Percentiles rank a stretch among this genome's conserved stretches.
Conservation (phyloP, 2,329 filamentous ascomycete genomes). For the Canariomyces notabilis region DNA sequence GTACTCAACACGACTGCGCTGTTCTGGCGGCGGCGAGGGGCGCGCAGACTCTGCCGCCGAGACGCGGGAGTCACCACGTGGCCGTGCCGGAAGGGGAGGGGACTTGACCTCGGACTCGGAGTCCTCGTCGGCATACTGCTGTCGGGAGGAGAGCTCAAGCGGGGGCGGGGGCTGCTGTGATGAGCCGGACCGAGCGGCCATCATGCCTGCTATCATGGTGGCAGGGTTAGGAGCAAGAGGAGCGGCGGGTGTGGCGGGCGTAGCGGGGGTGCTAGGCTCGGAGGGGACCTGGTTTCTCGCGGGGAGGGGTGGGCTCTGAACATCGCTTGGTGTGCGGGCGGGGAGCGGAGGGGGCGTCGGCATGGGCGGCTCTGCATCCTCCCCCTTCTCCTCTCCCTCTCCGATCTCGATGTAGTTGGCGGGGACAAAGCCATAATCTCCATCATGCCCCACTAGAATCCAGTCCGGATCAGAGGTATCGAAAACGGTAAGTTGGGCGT, state of each 20-base stretch:
- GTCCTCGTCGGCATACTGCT: constrained; percentile 60
- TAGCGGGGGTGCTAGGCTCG: constrained; percentile 31
- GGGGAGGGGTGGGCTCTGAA: constrained; percentile 37
- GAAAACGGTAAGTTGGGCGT: constrained; percentile 75
- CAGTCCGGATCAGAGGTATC: constrained; percentile 92
- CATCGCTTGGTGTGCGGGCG: constrained; percentile 34
- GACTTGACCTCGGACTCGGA: constrained; percentile 59
- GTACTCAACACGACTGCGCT: constrained; percentile 32
- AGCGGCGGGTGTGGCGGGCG: constrained; percentile 18
- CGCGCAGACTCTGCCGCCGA: constrained; percentile 25
- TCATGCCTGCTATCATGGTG: constrained; percentile 51
- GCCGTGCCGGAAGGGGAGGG: constrained; percentile 59
- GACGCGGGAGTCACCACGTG: constrained; percentile 48
- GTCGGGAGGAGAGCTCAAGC: constrained; percentile 41
- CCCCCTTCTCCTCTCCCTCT: constrained; percentile 37
- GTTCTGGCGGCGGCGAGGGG: constrained; percentile 27
- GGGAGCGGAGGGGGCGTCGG: constrained; percentile 41
- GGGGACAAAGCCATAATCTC: constrained; percentile 89
- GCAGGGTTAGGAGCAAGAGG: constrained; percentile 42
- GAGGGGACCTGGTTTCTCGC: constrained; percentile 29
- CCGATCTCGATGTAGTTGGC: constrained; percentile 88
- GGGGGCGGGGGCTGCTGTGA: constrained; percentile 47
- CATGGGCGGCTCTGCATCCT: constrained; percentile 34
- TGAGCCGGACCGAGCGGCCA: constrained; percentile 43
- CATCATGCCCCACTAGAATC: constrained; percentile 82